Base-by-base conservation (phyloP, 2,329 filamentous ascomycete genomes). In the Cladosporium sp. region DNA sequence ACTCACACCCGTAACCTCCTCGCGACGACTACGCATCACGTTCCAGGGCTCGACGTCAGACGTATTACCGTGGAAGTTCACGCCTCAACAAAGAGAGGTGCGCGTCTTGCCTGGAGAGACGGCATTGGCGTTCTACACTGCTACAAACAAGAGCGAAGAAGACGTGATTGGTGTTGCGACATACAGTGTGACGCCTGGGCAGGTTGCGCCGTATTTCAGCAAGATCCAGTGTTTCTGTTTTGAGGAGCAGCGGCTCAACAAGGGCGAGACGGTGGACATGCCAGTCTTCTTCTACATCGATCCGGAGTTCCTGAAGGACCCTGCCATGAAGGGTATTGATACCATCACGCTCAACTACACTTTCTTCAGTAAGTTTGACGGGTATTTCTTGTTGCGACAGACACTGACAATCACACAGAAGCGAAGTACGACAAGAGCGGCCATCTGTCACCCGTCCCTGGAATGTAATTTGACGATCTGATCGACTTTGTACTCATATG, bases 181-280 rank as follows among this genome's bases (percentile, higher is more conserved):
- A 7, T 98, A 98, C 73, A 95, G 89, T 66, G 95, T 98, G 31
- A 96, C 92, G 2, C 93, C 93, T 0, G 93, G 83, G 3, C 93
- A 98, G 73, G 91, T 95, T 42, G 92, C 93, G 41, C 91, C 89
- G 1, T 98, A 98, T 70, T 98, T 98, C 68, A 95, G 88, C 81
- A 98, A 98, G 80, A 98, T 98, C 43, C 93, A 98, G 72, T 98
- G 93, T 68, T 98, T 98, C 72, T 98, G 93, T 72, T 98, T 98
- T 65, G 93, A 98, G 74, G 92, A 80, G 69, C 93, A 98, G 78
- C 80, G 95, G 56, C 72, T 98, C 59, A 92, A 93, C 67, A 91
- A 91, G 5, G 91, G 92, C 42, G 95, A 98, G 78, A 93, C 90
- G 42, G 93, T 98, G 50, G 93, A 98, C 70, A 98, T 98, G 95